Evolutionary conservation across 257 asterid species (phyloP).

Genomic region (Marsdenia floribunda): DNA sequence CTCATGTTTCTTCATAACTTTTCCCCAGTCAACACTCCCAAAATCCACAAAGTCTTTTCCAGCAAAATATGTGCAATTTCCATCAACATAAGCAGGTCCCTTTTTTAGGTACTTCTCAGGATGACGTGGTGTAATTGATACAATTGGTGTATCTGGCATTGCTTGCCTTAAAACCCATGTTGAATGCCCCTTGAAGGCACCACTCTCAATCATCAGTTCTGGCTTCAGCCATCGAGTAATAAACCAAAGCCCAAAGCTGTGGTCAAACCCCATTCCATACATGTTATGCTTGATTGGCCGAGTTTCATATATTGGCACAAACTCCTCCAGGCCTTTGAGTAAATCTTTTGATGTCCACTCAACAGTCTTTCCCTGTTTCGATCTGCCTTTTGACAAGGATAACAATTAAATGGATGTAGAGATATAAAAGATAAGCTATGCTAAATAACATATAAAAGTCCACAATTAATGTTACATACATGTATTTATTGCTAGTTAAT

Average conservation of each 20-base stretch:
- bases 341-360: slow-evolving; percentile 93
- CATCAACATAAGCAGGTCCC: slow-evolving; percentile 98
- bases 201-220: slow-evolving; percentile 90
- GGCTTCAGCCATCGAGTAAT: slow-evolving; percentile 81
- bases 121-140: slow-evolving; percentile 92
- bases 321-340: slow-evolving; percentile 80
- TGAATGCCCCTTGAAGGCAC: slow-evolving; percentile 98
- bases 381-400: slow-evolving; percentile 98
- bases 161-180: slow-evolving; percentile 99
- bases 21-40: slow-evolving; percentile 90
- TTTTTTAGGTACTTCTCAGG: slow-evolving; percentile 92
- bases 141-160: slow-evolving; percentile 75
- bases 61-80: slow-evolving; percentile 89
- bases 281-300: slow-evolving; percentile 89
- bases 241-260: slow-evolving; percentile 98
- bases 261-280: slow-evolving; percentile 98
- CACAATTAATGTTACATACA: not conserved
- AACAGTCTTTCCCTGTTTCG: slow-evolving; percentile 88
- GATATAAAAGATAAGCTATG: not conserved
- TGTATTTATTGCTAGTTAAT: not conserved
- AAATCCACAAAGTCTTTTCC: slow-evolving; percentile 95
- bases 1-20: slow-evolving; percentile 64
- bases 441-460: not conserved
- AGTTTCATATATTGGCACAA: slow-evolving; percentile 78
- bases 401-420: slow-evolving; percentile 42